Conservation (phyloP, 2,329 filamentous ascomycete genomes). For the Akanthomyces dipterigenus region DNA sequence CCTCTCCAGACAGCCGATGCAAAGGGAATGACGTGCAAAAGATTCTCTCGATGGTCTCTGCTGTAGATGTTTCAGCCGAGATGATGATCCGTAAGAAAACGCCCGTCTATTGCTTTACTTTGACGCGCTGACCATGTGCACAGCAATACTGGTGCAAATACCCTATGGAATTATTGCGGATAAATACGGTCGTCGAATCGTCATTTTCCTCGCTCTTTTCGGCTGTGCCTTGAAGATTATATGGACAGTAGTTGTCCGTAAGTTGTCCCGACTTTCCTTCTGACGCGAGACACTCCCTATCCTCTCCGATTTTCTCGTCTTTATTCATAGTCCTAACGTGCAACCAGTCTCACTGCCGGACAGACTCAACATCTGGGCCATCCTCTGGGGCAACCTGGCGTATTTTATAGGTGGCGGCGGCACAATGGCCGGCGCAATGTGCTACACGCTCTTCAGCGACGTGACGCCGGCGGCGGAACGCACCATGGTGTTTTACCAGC, state of each 20-base stretch:
- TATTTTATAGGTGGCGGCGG: slow-evolving; percentile 36
- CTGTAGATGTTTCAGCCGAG: slow-evolving; percentile 38
- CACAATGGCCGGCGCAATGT: slow-evolving; percentile 34
- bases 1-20: slow-evolving; percentile 36
- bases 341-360: slow-evolving; percentile 29
- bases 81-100: slow-evolving; percentile 36
- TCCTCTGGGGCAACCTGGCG: slow-evolving; percentile 28
- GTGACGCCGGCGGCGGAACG: slow-evolving; percentile 31
- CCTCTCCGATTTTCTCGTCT: not conserved
- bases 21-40: slow-evolving; percentile 44
- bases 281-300: no score
- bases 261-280: slow-evolving; percentile 14
- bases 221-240: slow-evolving; percentile 22
- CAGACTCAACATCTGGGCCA: slow-evolving; percentile 33
- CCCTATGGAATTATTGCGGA: slow-evolving; percentile 42
- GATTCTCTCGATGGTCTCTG: slow-evolving; percentile 44
- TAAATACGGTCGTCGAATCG: slow-evolving; percentile 36
- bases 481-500: slow-evolving; percentile 35
- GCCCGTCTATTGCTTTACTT: not conserved
- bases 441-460: slow-evolving; percentile 40
- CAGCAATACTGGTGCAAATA: slow-evolving; percentile 36
- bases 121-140: not conserved
- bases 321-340: slow-evolving; percentile 1
- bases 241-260: slow-evolving; percentile 27
- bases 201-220: slow-evolving; percentile 31